Evolutionary conservation across 2,329 filamentous ascomycete species (phyloP).

Genomic region (Trichoderma citrinoviride): DNA sequence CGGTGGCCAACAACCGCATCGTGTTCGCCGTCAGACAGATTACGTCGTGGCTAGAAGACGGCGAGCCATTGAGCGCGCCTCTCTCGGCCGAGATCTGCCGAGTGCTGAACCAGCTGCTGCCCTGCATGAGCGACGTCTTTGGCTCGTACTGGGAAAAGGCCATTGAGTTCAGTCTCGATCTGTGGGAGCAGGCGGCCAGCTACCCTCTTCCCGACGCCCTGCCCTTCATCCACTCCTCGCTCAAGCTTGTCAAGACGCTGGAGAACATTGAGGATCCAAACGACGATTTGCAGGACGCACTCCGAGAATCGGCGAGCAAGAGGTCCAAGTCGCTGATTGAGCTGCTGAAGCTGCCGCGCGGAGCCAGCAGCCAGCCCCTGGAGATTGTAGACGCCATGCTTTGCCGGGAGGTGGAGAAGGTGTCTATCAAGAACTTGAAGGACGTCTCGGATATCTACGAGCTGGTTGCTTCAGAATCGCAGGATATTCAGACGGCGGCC

Average conservation of each 20-base stretch:
- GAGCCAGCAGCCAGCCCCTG: slow-evolving; percentile 58
- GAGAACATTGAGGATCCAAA: slow-evolving; percentile 69
- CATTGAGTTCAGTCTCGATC: slow-evolving; percentile 55
- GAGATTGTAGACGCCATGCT: slow-evolving; percentile 74
- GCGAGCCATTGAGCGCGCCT: slow-evolving; percentile 42
- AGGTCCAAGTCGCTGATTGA: slow-evolving; percentile 59
- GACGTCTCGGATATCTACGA: slow-evolving; percentile 70
- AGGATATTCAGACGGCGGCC: slow-evolving; percentile 72
- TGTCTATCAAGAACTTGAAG: slow-evolving; percentile 60
- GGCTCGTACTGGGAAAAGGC: slow-evolving; percentile 79
- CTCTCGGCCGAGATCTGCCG: slow-evolving; percentile 54
- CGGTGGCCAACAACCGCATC: slow-evolving; percentile 64
- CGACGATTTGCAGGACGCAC: slow-evolving; percentile 78
- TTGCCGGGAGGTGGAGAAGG: slow-evolving; percentile 62
- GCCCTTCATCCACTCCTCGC: slow-evolving; percentile 66
- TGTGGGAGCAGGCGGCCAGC: slow-evolving; percentile 53
- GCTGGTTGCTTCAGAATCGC: slow-evolving; percentile 71
- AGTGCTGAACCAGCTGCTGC: slow-evolving; percentile 61
- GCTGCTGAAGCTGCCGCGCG: slow-evolving; percentile 56
- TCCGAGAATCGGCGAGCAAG: slow-evolving; percentile 57
- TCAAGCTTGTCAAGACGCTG: slow-evolving; percentile 67
- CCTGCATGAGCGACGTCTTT: slow-evolving; percentile 76
- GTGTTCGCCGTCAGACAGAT: slow-evolving; percentile 82
- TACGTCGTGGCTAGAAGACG: slow-evolving; percentile 63
- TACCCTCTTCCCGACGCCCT: slow-evolving; percentile 49